These are phyloP conservation scores for Geopyxis carbonaria DNA, from an alignment of 495 filamentous ascomycete species.

Conservation along the genomic window DNA sequence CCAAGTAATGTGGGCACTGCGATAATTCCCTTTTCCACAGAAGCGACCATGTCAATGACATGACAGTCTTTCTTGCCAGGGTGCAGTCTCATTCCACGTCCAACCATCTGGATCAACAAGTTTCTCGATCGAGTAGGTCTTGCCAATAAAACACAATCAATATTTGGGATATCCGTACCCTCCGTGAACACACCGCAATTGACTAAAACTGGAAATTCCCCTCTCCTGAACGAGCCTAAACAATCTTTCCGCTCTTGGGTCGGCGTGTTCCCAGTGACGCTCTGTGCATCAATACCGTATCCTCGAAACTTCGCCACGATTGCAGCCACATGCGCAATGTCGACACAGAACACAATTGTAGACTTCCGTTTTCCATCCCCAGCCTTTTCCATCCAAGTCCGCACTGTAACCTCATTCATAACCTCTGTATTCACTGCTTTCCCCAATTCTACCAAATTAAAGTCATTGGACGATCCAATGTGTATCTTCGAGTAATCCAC, in stretches of 20 bases:
- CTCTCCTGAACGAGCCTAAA: slow-evolving; percentile 53
- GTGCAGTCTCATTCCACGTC: slow-evolving; percentile 70
- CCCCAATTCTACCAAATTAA: slow-evolving; percentile 54
- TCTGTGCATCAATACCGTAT: slow-evolving; percentile 64
- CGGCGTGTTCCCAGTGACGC: slow-evolving; percentile 62
- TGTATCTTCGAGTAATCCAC: slow-evolving; percentile 57
- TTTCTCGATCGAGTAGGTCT: slow-evolving; percentile 81
- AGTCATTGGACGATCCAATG: slow-evolving; percentile 52
- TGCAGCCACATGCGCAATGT: slow-evolving; percentile 50
- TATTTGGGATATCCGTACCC: slow-evolving; percentile 87
- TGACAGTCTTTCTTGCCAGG: slow-evolving; percentile 77
- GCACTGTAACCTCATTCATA: slow-evolving; percentile 65
- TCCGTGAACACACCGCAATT: slow-evolving; percentile 97
- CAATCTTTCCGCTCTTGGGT: slow-evolving; percentile 44
- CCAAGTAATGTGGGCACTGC: slow-evolving; percentile 88
- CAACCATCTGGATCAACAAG: slow-evolving; percentile 93
- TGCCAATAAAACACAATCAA: slow-evolving; percentile 82
- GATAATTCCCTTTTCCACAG: slow-evolving; percentile 60
- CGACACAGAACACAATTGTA: slow-evolving; percentile 4
- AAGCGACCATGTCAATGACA: slow-evolving; percentile 89
- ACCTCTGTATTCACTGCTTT: slow-evolving; percentile 59
- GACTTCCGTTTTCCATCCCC: slow-evolving; percentile 7
- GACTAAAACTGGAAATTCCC: slow-evolving; percentile 72
- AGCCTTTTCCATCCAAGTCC: slow-evolving; percentile 68
- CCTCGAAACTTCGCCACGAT: slow-evolving; percentile 59